Evolutionary conservation across 352 stramenopile genomes (phyloP), one percentile per base, ranked within the genome.

Genomic region (Pythium brassicae): DNA sequence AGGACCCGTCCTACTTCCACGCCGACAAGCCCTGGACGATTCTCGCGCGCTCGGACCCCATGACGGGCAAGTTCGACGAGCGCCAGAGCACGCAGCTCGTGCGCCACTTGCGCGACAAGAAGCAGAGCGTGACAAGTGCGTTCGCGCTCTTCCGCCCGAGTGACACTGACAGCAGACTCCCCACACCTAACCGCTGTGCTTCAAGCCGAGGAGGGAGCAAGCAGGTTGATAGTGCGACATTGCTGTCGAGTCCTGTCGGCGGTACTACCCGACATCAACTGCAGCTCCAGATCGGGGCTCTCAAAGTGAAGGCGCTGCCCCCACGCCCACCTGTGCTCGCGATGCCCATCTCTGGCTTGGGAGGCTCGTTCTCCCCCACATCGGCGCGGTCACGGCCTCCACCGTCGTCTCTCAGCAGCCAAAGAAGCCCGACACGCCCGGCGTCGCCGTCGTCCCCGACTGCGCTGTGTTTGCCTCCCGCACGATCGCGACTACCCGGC

Each of bases 11-110:
- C 35, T 70, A 66, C 58, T 86, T 74, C 56, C 60, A 71, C 23
- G 46, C 68, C 10, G 78, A 86, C 5, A 78, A 72, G 51, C 78
- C 78, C 0, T 86, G 78, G 78, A 73, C 85, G 32, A 37, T 63
- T 8, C 57, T 82, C 3, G 46, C 50, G 23, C 59, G 60, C 23
- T 43, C 55, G 26, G 44, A 68, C 26, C 11, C 34, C 11, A 50
- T 61, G 55, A 54, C 60, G 2, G 59, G 68, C 53, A 50, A 59
- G 37, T 48, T 72, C 25, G 45, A 47, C 50, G 53, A 56, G 29
- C 54, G 59, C 6, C 62, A 64, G n/a, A 62, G 55, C 25, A 82
- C 75, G 10, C 69, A 81, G 25, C 66, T 89, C 19, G 72, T 65
- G 25, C 74, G 76, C 4, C 71, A 75, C 25, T 40, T 89, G 12